These are phyloP conservation scores for Taphrina confusa DNA, from an alignment of 1,139 yeast genomes.

Conservation along the genomic window DNA sequence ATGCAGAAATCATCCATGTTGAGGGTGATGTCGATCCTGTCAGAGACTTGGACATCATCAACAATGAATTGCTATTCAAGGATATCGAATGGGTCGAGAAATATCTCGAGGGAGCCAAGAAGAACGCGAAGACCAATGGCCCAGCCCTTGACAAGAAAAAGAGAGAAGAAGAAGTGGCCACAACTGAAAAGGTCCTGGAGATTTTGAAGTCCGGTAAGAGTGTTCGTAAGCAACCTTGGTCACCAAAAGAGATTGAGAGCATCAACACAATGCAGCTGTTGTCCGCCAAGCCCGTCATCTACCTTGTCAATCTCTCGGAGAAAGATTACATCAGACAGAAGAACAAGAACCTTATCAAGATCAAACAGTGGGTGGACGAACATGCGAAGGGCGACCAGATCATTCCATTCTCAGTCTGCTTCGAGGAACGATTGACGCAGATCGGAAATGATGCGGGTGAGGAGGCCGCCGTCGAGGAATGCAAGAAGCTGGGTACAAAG, in stretches of 20 bases:
- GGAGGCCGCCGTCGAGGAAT: slow-evolving; percentile 89
- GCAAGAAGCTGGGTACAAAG: slow-evolving; percentile 77
- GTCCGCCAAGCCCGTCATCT: slow-evolving; percentile 95
- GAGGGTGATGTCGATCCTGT: slow-evolving; percentile 97
- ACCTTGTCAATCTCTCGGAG: slow-evolving; percentile 91
- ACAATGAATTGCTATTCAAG: slow-evolving; percentile 88
- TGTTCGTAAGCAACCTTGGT: slow-evolving; percentile 88
- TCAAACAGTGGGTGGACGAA: slow-evolving; percentile 95
- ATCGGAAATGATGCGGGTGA: slow-evolving; percentile 65
- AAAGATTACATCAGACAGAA: slow-evolving; percentile 93
- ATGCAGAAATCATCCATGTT: slow-evolving; percentile 95
- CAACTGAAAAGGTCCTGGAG: slow-evolving; percentile 73
- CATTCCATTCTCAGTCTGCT: slow-evolving; percentile 88
- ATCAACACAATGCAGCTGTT: slow-evolving; percentile 78
- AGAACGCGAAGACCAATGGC: slow-evolving; percentile 89
- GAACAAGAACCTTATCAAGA: slow-evolving; percentile 87
- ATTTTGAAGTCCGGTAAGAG: slow-evolving; percentile 72
- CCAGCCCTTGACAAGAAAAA: slow-evolving; percentile 93
- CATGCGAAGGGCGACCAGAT: slow-evolving; percentile 92
- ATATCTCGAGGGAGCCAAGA: slow-evolving; percentile 83
- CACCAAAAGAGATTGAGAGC: slow-evolving; percentile 82
- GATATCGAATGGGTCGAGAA: slow-evolving; percentile 93
- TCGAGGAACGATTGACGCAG: slow-evolving; percentile 88
- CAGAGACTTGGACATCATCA: slow-evolving; percentile 90
- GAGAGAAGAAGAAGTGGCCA: slow-evolving; percentile 85